phyloP scores from a whole-genome alignment of 805 yeast species.

The Candida suzukii region DNA sequence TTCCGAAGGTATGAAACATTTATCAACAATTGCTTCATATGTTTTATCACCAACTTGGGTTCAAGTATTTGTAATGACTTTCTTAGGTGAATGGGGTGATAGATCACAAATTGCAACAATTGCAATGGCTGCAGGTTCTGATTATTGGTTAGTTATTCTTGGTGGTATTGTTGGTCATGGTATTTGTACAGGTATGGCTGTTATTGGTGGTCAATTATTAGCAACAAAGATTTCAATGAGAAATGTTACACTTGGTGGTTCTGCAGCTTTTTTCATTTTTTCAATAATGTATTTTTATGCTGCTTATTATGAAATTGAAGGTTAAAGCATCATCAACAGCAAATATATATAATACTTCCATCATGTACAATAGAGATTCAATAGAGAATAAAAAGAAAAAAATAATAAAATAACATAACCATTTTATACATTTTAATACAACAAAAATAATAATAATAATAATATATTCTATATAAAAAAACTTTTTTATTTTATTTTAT shows the following conservation, averaged over 20 bases:
- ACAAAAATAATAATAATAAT: no score
- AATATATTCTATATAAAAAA: no score
- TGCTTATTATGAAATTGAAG: slow-evolving; percentile 34
- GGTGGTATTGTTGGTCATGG: slow-evolving; percentile 92
- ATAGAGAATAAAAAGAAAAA: no score
- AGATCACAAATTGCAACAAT: slow-evolving; percentile 96
- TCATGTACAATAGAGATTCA: no score
- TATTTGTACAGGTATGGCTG: slow-evolving; percentile 84
- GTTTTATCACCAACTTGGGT: slow-evolving; percentile 85
- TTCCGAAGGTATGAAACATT: slow-evolving; percentile 19
- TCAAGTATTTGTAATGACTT: slow-evolving; percentile 92
- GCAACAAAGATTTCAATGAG: slow-evolving; percentile 89
- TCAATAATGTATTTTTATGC: slow-evolving; percentile 74
- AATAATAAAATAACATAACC: no score
- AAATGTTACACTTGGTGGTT: slow-evolving; percentile 87
- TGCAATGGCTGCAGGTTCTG: slow-evolving; percentile 96
- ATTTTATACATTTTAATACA: no score
- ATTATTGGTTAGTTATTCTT: slow-evolving; percentile 79
- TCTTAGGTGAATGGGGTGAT: slow-evolving; percentile 98
- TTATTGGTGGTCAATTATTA: slow-evolving; percentile 82
- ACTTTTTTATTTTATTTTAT: no score
- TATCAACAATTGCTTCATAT: slow-evolving; percentile 50
- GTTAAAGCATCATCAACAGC: no score
- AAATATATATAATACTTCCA: no score
- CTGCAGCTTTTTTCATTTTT: slow-evolving; percentile 78